Percentiles rank a stretch among this genome's conserved stretches.
Evolutionary conservation across 176 grass and related monocot species (phyloP).

Genomic region (Poa annua): DNA sequence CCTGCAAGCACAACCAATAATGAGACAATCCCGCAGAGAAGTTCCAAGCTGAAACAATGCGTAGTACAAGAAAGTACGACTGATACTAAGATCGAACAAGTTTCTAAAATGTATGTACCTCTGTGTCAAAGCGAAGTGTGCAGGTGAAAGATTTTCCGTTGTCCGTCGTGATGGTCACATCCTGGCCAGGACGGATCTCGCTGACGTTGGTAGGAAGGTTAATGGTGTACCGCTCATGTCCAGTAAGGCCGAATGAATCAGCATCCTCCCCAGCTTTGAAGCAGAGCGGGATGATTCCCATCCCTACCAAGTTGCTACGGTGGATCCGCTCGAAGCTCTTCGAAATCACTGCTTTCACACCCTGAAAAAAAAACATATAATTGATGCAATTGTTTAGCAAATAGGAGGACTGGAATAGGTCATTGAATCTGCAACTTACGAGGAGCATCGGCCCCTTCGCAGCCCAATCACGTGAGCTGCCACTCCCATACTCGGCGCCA

Average conservation of each 20-base stretch:
- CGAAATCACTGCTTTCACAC: slow-evolving; percentile 91
- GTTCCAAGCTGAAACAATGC: neutral
- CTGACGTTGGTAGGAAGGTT: slow-evolving; percentile 65
- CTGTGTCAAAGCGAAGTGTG: slow-evolving; percentile 76
- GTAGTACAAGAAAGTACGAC: neutral
- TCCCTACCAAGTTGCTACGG: slow-evolving; percentile 94
- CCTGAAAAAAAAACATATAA: slow-evolving; percentile 50
- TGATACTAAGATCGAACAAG: neutral
- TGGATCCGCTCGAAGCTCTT: slow-evolving; percentile 99
- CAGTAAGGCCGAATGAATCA: slow-evolving; percentile 85
- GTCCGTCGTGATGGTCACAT: slow-evolving; percentile 66
- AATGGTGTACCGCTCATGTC: slow-evolving; percentile 82
- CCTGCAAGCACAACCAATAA: slow-evolving; percentile 53
- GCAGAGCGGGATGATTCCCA: slow-evolving; percentile 94
- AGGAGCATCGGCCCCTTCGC: slow-evolving; percentile 97
- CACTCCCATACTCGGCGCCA: slow-evolving; percentile 95
- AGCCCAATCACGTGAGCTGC: slow-evolving; percentile 98
- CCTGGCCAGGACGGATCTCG: slow-evolving; percentile 89
- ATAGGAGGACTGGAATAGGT: neutral
- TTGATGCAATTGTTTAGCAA: neutral
- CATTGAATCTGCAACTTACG: slow-evolving; percentile 42
- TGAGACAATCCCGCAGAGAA: neutral
- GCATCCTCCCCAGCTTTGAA: slow-evolving; percentile 90
- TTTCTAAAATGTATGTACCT: slow-evolving; percentile 51
- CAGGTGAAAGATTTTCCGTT: slow-evolving; percentile 84